phyloP scores from a whole-genome alignment of 2,329 filamentous ascomycete genomes.

The Microdochium trichocladiopsis region DNA sequence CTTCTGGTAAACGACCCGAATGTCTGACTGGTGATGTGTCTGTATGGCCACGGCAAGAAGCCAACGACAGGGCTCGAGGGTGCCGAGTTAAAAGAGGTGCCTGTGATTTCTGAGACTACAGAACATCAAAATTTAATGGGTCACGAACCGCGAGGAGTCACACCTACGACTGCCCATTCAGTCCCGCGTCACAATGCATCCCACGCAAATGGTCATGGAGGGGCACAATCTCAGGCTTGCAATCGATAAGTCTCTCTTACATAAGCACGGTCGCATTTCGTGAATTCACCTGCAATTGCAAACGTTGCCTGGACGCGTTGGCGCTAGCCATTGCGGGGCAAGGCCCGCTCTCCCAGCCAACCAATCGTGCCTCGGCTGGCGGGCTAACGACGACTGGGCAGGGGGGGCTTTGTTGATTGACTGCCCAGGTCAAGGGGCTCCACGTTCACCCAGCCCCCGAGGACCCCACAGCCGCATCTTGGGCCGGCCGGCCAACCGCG shows the following conservation, averaged over 20 bases:
- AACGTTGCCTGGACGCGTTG: not conserved
- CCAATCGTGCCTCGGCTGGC: not conserved
- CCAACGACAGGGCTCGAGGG: too few species aligned
- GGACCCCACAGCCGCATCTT: not conserved
- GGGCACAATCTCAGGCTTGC: not conserved
- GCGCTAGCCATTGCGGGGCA: too few species aligned
- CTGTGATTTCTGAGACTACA: not conserved
- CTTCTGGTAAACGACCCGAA: slow-evolving; percentile 1
- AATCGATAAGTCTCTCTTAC: not conserved
- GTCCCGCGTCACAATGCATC: not conserved
- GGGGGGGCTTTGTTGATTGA: not conserved
- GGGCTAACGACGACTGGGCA: not conserved
- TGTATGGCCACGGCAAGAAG: too few species aligned
- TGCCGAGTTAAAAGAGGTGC: not conserved
- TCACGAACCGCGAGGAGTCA: not conserved
- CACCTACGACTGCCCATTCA: not conserved
- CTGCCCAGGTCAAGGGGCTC: not conserved
- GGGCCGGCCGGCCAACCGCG: not conserved
- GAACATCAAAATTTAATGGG: not conserved
- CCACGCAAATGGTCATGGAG: not conserved
- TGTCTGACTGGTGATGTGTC: not conserved
- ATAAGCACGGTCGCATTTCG: not conserved
- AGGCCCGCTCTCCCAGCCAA: not conserved
- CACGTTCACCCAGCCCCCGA: not conserved
- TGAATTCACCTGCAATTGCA: too few species aligned